A percentile compares a stretch with the other conserved stretches of the same genome.
phyloP scores from a whole-genome alignment of 441 rosid species.

The Pelargonium hybrid region DNA sequence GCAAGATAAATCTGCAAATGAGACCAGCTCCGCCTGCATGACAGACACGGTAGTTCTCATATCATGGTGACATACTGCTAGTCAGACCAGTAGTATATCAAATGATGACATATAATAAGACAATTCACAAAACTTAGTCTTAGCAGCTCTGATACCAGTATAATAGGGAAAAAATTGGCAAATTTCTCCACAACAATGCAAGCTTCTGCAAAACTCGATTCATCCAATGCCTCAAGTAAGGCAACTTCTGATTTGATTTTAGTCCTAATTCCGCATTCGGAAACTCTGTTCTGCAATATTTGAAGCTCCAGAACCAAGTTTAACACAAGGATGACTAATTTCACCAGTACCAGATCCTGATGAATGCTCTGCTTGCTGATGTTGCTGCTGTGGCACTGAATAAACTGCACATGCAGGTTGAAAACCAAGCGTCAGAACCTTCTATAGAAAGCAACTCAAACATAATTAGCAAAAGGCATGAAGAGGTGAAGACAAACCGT shows the following conservation, averaged over 20 bases:
- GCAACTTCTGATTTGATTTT: conserved; percentile 24
- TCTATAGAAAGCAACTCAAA: background rate
- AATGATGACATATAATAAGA: background rate
- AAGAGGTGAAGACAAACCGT: conserved; percentile 39
- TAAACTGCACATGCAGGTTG: conserved; percentile 41
- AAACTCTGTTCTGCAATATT: conserved; percentile 38
- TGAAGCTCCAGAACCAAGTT: conserved; percentile 63
- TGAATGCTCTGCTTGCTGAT: conserved; percentile 38
- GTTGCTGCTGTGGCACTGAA: conserved; percentile 32
- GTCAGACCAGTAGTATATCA: background rate
- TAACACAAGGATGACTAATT: conserved; percentile 46
- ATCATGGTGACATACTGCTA: background rate
- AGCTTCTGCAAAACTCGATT: conserved; percentile 28
- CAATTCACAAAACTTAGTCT: conserved; percentile 7
- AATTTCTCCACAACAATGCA: conserved; percentile 34
- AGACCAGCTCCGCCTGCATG: conserved; percentile 58
- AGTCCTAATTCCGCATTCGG: conserved; percentile 26
- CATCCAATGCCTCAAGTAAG: conserved; percentile 27
- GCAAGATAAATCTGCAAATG: conserved; percentile 53
- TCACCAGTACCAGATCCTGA: conserved; percentile 38
- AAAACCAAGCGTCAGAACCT: conserved; percentile 8
- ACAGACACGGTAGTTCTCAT: conserved; percentile 12
- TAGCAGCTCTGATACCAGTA: conserved; percentile 42
- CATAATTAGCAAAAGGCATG: conserved; percentile 10
- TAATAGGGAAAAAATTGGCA: conserved; percentile 29